These are phyloP conservation scores for Pyrenophora seminiperda DNA, from an alignment of 2,329 filamentous ascomycete genomes.

Conservation along the genomic window DNA sequence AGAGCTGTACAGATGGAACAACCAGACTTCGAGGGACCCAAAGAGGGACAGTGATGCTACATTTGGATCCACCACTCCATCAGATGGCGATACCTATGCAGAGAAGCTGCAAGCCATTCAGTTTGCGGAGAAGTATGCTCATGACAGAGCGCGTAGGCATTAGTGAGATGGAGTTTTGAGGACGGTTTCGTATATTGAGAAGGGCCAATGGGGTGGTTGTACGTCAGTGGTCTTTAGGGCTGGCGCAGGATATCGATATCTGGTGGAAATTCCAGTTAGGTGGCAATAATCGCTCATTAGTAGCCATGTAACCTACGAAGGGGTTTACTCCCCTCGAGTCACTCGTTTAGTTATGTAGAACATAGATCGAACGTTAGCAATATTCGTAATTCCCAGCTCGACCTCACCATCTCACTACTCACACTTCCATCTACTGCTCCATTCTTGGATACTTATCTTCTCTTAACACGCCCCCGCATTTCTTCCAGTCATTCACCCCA, in stretches of 20 bases:
- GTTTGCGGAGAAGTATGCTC: slow-evolving; percentile 4
- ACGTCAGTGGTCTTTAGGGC: background rate
- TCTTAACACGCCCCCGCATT: background rate
- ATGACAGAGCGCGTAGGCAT: slow-evolving; percentile 4
- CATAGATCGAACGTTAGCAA: background rate
- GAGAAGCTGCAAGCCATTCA: slow-evolving; percentile 4
- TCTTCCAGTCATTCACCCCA: no score
- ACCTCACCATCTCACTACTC: no score
- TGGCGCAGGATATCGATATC: background rate
- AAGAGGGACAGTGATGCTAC: slow-evolving; percentile 8
- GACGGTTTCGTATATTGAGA: background rate
- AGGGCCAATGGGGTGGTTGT: background rate
- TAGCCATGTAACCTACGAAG: background rate
- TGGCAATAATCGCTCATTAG: background rate
- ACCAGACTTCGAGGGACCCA: background rate
- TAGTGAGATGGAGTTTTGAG: background rate
- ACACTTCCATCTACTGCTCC: background rate
- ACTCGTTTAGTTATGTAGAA: background rate
- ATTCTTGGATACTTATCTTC: background rate
- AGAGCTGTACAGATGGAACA: slow-evolving; percentile 16
- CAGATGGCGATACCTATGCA: background rate
- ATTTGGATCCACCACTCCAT: background rate
- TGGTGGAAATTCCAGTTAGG: background rate
- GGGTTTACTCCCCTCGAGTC: background rate
- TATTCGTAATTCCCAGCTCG: background rate